phyloP scores from a whole-genome alignment of 1,139 yeast species.

The Magnusiomyces paraingens region DNA sequence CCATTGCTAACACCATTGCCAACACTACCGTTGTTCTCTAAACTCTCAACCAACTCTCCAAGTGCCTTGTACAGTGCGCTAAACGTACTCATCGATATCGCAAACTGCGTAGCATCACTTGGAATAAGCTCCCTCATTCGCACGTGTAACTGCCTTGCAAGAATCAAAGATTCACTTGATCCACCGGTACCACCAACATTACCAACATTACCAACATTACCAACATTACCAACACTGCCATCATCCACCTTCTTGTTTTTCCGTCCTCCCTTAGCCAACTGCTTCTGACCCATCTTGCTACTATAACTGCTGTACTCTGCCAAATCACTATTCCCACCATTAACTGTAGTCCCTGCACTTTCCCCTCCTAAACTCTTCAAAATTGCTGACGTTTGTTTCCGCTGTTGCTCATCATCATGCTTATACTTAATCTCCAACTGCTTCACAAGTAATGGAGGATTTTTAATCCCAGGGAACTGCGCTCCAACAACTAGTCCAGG shows the following conservation, averaged over 20 bases:
- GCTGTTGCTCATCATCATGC: no score
- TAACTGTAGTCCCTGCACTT: no score
- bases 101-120: background rate
- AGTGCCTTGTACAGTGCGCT: background rate
- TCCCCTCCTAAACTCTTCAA: no score
- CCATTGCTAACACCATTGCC: no score
- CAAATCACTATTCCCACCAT: background rate
- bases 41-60: background rate
- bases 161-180: background rate
- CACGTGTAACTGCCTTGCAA: background rate
- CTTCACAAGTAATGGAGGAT: slow-evolving; percentile 1
- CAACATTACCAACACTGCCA: no score
- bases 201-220: background rate
- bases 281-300: background rate
- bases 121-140: background rate
- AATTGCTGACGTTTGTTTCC: no score
- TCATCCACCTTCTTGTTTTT: background rate
- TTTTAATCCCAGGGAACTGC: background rate
- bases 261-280: background rate
- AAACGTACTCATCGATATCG: background rate
- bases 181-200: no score
- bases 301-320: no score
- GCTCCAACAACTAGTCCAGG: background rate
- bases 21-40: background rate
- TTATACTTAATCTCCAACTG: slow-evolving; percentile 1